These are phyloP conservation scores for Graphium sp. DNA, from an alignment of 2,329 filamentous ascomycete genomes.

Conservation along the genomic window DNA sequence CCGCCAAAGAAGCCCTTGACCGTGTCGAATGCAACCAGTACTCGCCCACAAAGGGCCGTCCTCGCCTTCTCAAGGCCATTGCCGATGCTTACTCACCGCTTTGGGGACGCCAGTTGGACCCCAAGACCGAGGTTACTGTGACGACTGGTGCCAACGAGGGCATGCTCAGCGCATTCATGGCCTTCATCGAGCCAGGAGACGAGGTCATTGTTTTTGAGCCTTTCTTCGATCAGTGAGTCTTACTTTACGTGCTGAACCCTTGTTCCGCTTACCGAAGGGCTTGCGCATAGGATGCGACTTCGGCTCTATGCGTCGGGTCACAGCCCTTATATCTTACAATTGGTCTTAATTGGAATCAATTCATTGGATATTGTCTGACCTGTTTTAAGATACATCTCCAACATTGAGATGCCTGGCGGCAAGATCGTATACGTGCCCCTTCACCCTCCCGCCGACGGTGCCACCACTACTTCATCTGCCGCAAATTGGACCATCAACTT, in stretches of 20 bases:
- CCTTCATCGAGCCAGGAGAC: conserved; percentile 82
- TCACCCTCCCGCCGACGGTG: conserved; percentile 70
- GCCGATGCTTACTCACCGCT: conserved; percentile 82
- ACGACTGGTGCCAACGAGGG: conserved; percentile 83
- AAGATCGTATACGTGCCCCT: conserved; percentile 93
- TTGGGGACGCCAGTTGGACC: conserved; percentile 68
- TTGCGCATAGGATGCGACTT: no score
- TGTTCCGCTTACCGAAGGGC: no score
- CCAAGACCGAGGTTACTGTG: conserved; percentile 85
- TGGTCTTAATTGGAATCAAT: conserved; percentile 3
- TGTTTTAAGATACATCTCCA: conserved; percentile 89
- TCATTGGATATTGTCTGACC: no score
- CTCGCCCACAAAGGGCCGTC: conserved; percentile 84
- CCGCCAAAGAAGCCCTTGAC: conserved; percentile 78
- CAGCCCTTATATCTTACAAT: no score
- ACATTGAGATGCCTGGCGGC: conserved; percentile 96
- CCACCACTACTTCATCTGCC: conserved; percentile 64
- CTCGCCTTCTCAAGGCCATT: conserved; percentile 81
- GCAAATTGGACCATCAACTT: conserved; percentile 82
- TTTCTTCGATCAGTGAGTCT: conserved; percentile 79
- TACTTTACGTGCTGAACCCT: no score
- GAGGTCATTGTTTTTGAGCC: conserved; percentile 98
- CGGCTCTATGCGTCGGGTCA: no score
- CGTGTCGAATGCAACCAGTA: conserved; percentile 97
- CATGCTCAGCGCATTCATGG: conserved; percentile 97